Evolutionary conservation across 2,329 filamentous ascomycete genomes (phyloP).

Genomic region (Trichoderma atrobrunneum): DNA sequence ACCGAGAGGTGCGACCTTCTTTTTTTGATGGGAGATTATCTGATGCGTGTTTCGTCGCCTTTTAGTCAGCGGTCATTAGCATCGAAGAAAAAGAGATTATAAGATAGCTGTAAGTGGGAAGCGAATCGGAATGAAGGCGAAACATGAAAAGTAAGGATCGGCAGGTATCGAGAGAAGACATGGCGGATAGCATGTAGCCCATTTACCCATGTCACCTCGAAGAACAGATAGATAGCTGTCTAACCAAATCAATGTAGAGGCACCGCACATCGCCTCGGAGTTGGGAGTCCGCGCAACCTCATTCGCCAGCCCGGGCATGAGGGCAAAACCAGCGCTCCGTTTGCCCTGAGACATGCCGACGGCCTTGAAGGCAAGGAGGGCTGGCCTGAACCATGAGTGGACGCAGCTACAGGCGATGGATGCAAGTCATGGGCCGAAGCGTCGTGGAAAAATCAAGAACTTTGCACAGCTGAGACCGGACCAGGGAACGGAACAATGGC

Average conservation of each 20-base stretch:
- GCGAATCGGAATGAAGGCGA: slow-evolving; percentile 13
- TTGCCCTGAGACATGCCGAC: slow-evolving; percentile 18
- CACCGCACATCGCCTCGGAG: background rate
- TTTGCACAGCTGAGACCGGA: slow-evolving; percentile 5
- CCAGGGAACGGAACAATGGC: background rate
- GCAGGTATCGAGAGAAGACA: background rate
- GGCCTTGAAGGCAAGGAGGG: slow-evolving; percentile 17
- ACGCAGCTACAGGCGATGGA: background rate
- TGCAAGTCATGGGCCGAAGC: slow-evolving; percentile 7
- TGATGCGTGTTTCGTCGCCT: background rate
- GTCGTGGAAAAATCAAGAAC: background rate
- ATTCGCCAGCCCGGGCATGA: background rate
- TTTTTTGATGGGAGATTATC: background rate
- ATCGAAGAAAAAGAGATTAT: background rate
- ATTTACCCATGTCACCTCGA: background rate
- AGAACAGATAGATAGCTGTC: background rate
- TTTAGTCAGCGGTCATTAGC: background rate
- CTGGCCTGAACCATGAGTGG: slow-evolving; percentile 8
- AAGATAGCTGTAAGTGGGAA: background rate
- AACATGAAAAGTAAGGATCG: background rate
- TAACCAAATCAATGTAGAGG: background rate
- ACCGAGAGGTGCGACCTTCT: background rate
- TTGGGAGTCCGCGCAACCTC: background rate
- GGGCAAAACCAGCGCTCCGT: background rate
- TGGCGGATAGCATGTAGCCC: background rate